Percentiles rank a stretch among this genome's conserved stretches.
Conservation (phyloP, 805 yeast species). For the Saturnispora hagleri region DNA sequence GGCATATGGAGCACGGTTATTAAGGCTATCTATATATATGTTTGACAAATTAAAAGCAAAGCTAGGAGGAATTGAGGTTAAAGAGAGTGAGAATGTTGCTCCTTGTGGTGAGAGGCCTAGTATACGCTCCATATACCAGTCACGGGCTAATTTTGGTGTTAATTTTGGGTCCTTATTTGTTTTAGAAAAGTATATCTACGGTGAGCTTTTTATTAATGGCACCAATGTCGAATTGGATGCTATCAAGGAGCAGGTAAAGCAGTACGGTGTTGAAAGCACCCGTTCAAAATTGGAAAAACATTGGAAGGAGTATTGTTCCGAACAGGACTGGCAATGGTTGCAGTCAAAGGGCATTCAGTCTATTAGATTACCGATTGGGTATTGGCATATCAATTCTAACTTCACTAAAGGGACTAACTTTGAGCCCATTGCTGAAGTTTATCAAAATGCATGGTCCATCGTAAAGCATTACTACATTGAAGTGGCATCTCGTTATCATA, state of each 20-base stretch:
- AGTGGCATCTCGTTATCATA: conserved; percentile 50
- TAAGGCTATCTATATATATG: conserved; percentile 7
- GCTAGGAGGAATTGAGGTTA: neutral
- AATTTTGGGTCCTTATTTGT: conserved; percentile 79
- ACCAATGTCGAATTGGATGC: conserved; percentile 70
- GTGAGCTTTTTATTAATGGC: conserved; percentile 47
- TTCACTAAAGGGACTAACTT: conserved; percentile 57
- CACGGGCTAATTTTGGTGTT: conserved; percentile 68
- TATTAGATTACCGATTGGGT: conserved; percentile 82
- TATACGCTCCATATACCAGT: conserved; percentile 42
- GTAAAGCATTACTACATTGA: conserved; percentile 42
- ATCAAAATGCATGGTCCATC: conserved; percentile 64
- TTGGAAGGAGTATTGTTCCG: conserved; percentile 54
- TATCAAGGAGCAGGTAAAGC: conserved; percentile 38
- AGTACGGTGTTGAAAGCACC: conserved; percentile 47
- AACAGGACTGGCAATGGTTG: conserved; percentile 77
- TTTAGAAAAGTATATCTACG: conserved; percentile 71
- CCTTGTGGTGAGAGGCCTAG: conserved; percentile 30
- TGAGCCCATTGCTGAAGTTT: conserved; percentile 43
- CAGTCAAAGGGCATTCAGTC: conserved; percentile 60
- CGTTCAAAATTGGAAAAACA: conserved; percentile 46
- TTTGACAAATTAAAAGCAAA: conserved; percentile 15
- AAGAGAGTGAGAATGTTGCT: conserved; percentile 22
- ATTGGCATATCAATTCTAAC: conserved; percentile 73
- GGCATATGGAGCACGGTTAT: neutral